phyloP scores from a whole-genome alignment of 2,329 filamentous ascomycete genomes.

The Alternaria triticina region DNA sequence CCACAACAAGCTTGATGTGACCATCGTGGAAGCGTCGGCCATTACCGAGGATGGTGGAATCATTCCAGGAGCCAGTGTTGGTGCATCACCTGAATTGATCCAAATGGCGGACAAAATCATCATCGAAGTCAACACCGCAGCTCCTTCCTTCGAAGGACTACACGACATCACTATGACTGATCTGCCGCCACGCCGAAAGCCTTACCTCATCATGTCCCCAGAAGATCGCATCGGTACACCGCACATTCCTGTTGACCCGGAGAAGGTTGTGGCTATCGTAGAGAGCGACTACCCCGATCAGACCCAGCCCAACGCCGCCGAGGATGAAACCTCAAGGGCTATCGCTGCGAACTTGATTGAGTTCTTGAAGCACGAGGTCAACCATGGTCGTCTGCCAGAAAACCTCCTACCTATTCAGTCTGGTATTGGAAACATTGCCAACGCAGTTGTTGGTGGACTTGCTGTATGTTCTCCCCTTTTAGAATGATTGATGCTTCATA shows the following conservation, averaged over 20 bases:
- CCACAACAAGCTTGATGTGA: slow-evolving; percentile 77
- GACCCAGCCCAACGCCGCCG: slow-evolving; percentile 75
- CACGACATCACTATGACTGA: slow-evolving; percentile 94
- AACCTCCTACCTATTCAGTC: slow-evolving; percentile 83
- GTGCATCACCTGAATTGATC: slow-evolving; percentile 82
- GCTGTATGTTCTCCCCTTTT: slow-evolving; percentile 47
- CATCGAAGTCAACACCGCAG: slow-evolving; percentile 88
- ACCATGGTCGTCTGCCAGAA: slow-evolving; percentile 74
- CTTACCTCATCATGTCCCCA: slow-evolving; percentile 82
- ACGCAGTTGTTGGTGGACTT: slow-evolving; percentile 86
- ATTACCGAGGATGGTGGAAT: slow-evolving; percentile 90
- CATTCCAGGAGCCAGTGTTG: slow-evolving; percentile 84
- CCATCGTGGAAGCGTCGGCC: slow-evolving; percentile 82
- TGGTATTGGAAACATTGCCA: slow-evolving; percentile 92
- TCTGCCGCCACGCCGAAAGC: slow-evolving; percentile 79
- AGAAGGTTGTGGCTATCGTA: slow-evolving; percentile 83
- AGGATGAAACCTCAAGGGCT: slow-evolving; percentile 72
- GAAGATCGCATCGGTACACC: slow-evolving; percentile 86
- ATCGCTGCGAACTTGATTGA: slow-evolving; percentile 85
- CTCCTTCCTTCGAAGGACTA: slow-evolving; percentile 81
- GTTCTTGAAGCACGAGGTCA: slow-evolving; percentile 84
- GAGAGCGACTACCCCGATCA: slow-evolving; percentile 84
- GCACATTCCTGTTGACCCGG: slow-evolving; percentile 82
- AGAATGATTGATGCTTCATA: background rate
- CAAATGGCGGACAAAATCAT: slow-evolving; percentile 94